Base-by-base conservation (phyloP, 176 grass and related monocot genomes). In the Lolium multiflorum region DNA sequence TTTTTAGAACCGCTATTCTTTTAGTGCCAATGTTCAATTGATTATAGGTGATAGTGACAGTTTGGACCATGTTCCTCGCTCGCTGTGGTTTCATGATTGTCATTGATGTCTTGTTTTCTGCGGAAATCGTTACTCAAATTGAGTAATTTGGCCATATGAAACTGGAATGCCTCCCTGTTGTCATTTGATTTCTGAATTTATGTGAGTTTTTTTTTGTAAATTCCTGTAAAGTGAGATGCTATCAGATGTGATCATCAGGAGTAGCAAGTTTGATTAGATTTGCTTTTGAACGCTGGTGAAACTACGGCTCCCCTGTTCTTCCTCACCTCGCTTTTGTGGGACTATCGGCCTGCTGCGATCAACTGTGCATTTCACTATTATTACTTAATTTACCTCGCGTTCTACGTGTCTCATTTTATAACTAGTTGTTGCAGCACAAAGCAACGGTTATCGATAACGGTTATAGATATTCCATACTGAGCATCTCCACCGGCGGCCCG, bases 1-100 rank as follows among this genome's bases (percentile, higher is more conserved):
- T 80, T 80, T 35, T 92, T 65, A 84, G 76, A 76, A 39, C 22
- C 43, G 7, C 81, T 85, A 87, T 93, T 90, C 71, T 85, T 93
- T 77, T 93, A 90, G 77, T 71, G 62, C 50, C 24, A 13, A 56
- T 81, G 90, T 86, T 87, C 66, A 86, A 85, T 88, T 88, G 77
- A 85, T 82, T 91, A 85, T 91, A 88, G 82, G 62, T 88, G 54
- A 63, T 57, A 85, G 81, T 18, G 28, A 24, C 54, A 82, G 72
- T 81, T 20, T 85, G 38, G 16, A 58, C 7, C 38, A 48, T 59
- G n/a, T 57, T 79, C 57, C 66, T 80, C 67, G 21, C 60, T 75
- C 1, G 6, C 28, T 85, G 25, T 86, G 85, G 25, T 35, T 84
- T 81, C 76, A 54, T 76, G 9, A 71, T 85, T 9, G 37, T 46